Evolutionary conservation across 2,329 filamentous ascomycete genomes (phyloP), one percentile per base, ranked within the genome.

Genomic region (Pseudocercospora eumusae): DNA sequence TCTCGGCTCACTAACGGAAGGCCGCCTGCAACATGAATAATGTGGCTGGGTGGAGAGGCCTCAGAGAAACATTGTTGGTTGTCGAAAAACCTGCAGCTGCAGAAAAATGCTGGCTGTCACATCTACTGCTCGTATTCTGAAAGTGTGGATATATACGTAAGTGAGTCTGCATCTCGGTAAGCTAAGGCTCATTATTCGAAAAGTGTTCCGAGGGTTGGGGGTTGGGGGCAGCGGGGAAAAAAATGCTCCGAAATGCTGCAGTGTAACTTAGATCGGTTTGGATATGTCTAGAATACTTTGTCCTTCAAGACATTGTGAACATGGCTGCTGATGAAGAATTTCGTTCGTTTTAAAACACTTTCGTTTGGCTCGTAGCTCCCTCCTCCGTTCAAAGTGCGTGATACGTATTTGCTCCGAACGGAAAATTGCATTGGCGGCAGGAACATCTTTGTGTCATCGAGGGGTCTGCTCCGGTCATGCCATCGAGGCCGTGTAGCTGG

Each of bases 1-100:
- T 33, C 28, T 54, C 28, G 52, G 52, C 18, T 18, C 28, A 23
- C 52, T 54, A 36, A 54, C n/a, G 52, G 52, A 33, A 33, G 52
- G 18, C 28, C 13, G 52, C 52, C 20, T 54, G 23, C n/a, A n/a
- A 13, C 52, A 36, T 21, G 52, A 54, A 40, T 33, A 54, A 54
- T 54, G 52, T 54, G 28, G 52, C 52, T 33, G 52, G 52, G 52
- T 54, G 52, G 52, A 40, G 52, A 3, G 13, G 2, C 13, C 3
- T 45, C 33, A 7, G 11, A n/a, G 33, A 15, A 36, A 36, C 13
- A 36, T n/a, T 45, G 42, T 45, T 45, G 42, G 42, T 23, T 45
- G 18, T 15, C 4, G 4, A 8, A 36, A 36, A 36, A 15, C n/a
- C 33, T 36, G 33, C 13, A 15, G 33, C 33, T 36, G 33, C 33